Percentiles rank a stretch among this genome's conserved stretches.
Evolutionary conservation across 2,329 filamentous ascomycete genomes (phyloP).

Genomic region (Hypoxylon rubiginosum): DNA sequence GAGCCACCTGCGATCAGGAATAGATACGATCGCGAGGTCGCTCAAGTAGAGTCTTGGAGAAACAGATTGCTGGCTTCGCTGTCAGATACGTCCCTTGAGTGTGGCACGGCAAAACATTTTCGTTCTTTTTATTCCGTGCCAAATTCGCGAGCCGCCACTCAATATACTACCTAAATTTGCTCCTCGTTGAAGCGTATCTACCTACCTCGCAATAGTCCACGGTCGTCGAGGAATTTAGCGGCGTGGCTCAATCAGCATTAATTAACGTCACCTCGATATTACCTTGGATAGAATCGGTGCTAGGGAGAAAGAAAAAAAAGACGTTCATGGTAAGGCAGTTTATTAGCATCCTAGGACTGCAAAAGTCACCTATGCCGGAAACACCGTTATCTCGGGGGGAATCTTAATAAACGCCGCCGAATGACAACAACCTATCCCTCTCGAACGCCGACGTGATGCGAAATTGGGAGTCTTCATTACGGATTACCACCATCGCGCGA

Average conservation of each 20-base stretch:
- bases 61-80: background rate
- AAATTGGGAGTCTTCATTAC: slow-evolving; percentile 32
- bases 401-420: slow-evolving; percentile 45
- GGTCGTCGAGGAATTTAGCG: background rate
- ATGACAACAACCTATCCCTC: slow-evolving; percentile 37
- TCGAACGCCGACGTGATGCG: slow-evolving; percentile 42
- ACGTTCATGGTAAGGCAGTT: slow-evolving; percentile 10
- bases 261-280: background rate
- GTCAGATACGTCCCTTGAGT: background rate
- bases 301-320: background rate
- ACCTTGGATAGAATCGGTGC: background rate
- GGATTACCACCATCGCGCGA: slow-evolving; percentile 24
- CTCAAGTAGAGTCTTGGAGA: background rate
- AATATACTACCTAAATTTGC: background rate
- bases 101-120: background rate
- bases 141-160: background rate
- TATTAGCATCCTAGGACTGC: slow-evolving; percentile 33
- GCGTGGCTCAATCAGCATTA: background rate
- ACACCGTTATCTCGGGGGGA: slow-evolving; percentile 34
- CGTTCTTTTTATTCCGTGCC: background rate
- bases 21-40: background rate
- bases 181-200: background rate
- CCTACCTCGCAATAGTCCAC: background rate
- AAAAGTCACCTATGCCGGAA: slow-evolving; percentile 10
- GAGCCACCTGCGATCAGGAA: background rate